Evolutionary conservation across 2,329 filamentous ascomycete genomes (phyloP).

Genomic region (Nannizziopsis barbatae): DNA sequence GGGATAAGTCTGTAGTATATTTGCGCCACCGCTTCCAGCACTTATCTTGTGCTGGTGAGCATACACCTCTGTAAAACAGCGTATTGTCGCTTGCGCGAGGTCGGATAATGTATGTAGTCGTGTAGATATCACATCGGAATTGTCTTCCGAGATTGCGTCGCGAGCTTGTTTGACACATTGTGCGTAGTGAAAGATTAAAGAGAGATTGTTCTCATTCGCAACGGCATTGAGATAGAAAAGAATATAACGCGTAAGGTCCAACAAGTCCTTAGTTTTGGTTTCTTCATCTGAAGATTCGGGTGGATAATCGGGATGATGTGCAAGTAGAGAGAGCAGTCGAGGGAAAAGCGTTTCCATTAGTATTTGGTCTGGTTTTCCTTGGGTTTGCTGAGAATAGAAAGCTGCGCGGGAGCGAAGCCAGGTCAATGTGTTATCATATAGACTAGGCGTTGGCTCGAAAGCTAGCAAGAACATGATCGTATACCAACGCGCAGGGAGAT

Average conservation of each 20-base stretch:
- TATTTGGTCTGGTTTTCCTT: constrained; percentile 39
- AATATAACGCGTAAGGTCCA: constrained; percentile 78
- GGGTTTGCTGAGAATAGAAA: constrained; percentile 45
- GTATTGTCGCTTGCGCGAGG: constrained; percentile 68
- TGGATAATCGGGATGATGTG: constrained; percentile 83
- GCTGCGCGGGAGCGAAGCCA: constrained; percentile 79
- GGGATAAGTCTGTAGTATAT: constrained; percentile 66
- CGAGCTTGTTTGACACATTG: constrained; percentile 84
- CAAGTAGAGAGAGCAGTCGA: constrained; percentile 73
- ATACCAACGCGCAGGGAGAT: constrained; percentile 78
- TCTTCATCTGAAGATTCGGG: constrained; percentile 24
- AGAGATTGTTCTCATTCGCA: constrained; percentile 75
- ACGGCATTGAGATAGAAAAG: constrained; percentile 77
- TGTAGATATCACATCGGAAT: constrained; percentile 27
- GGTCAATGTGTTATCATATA: constrained; percentile 66
- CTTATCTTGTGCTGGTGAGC: constrained; percentile 52
- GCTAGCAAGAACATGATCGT: constrained; percentile 81
- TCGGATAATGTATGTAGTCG: constrained; percentile 76
- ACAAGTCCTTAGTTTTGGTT: constrained; percentile 48
- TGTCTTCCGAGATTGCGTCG: constrained; percentile 58
- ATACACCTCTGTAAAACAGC: constrained; percentile 74
- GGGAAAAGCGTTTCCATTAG: constrained; percentile 72
- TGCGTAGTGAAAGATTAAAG: constrained; percentile 80
- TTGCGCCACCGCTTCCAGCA: constrained; percentile 27
- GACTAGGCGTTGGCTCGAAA: constrained; percentile 67